Evolutionary conservation across 176 grass and related monocot genomes (phyloP).

Genomic region (Saccharum spontaneum): DNA sequence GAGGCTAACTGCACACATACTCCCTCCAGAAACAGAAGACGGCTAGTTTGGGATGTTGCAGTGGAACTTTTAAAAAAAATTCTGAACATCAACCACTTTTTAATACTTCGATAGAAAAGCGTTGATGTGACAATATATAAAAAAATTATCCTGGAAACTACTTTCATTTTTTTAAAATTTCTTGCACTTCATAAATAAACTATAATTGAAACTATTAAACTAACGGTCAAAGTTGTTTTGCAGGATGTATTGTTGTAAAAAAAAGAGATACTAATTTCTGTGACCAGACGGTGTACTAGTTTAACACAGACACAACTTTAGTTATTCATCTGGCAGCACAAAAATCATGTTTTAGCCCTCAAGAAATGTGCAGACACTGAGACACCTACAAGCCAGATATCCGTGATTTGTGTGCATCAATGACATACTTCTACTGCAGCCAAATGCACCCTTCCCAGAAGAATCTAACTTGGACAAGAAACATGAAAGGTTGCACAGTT

Average conservation of each 20-base stretch:
- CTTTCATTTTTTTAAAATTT: not conserved
- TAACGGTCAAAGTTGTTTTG: not conserved
- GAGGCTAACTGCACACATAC: not conserved
- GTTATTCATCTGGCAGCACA: not conserved
- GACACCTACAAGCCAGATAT: not conserved
- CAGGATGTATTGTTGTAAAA: not conserved
- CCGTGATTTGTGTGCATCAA: not conserved
- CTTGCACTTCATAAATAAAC: not conserved
- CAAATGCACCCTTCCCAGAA: not conserved
- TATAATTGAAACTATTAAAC: not conserved
- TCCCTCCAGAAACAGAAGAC: not conserved
- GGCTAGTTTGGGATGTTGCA: not conserved
- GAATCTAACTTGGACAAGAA: not conserved
- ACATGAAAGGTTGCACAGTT: not conserved
- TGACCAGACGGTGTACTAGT: not conserved
- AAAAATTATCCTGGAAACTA: not conserved
- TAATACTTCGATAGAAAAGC: not conserved
- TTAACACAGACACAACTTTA: slow-evolving; percentile 1
- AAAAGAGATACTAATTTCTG: not conserved
- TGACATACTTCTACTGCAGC: not conserved
- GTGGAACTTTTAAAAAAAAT: not conserved
- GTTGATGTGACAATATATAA: not conserved
- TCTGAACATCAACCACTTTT: not conserved
- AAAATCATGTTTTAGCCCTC: not conserved
- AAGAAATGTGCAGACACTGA: not conserved